Base-by-base conservation (phyloP, 371 early-diverging fungal species). In the Mucor indicus region DNA sequence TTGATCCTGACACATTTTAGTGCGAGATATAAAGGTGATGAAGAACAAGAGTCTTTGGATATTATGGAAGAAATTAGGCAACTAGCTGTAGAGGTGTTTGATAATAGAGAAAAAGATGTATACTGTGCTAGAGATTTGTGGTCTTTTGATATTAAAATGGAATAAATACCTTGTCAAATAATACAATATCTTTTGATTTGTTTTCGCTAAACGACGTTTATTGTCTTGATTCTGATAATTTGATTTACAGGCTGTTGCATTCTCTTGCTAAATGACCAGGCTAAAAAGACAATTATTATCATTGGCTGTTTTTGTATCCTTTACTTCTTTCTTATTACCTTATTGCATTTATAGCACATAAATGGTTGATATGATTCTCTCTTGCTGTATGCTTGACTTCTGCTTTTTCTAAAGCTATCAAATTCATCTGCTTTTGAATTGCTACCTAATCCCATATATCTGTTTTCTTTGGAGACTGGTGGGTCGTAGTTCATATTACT, bases 1-100 rank as follows among this genome's bases (percentile, higher is more conserved):
- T 33, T 84, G 17, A 62, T 81, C 0, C 23, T 84, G 52, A 84
- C 79, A 1, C 84, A 84, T 63, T 84, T 84, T 42, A 77, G 78
- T 37, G 66, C 68, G 13, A 44, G 84, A 3, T 84, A 84, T 43
- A 63, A 61, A 25, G 84, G 80, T 1, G 79, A 81, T 47, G 55
- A 54, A 37, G 35, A 44, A 16, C 57, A 42, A 25, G 80, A 75
- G 27, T 60, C 64, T 23, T 17, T 69, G 6, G 53, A 29, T 0
- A 48, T 81, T 13, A 83, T 83, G 84, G 75, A 81, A 13, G 75
- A 79, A 53, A 79, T 83, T 17, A 37, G 79, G 17, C 21, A 48
- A 24, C 51, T 69, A 48, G 80, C 79, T 17, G 37, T 77, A 0
- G 42, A 38, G 19, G 60, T 42, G 8, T 72, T 74, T 50, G 77